These are phyloP conservation scores for Stachybotrys chartarum DNA, from an alignment of 2,329 filamentous ascomycete species.

Conservation along the genomic window DNA sequence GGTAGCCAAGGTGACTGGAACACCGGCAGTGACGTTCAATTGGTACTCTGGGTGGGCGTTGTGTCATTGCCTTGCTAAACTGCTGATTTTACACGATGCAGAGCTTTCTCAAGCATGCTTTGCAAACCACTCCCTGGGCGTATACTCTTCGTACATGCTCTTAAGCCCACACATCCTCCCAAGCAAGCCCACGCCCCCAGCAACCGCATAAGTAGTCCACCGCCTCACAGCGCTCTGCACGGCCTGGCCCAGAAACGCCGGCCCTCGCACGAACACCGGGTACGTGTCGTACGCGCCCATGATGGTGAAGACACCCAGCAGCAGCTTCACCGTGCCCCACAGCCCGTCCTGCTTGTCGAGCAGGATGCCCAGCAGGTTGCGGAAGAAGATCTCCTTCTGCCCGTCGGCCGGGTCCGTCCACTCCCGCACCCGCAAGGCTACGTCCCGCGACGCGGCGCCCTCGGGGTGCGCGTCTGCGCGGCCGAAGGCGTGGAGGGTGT, in stretches of 20 bases:
- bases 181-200: not conserved
- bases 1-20: no score
- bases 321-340: constrained; percentile 4
- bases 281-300: constrained; percentile 13
- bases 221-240: constrained; percentile 3
- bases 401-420: constrained; percentile 15
- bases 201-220: constrained; percentile 3
- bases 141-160: not conserved
- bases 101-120: not conserved
- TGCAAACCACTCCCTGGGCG: not conserved
- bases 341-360: constrained; percentile 9
- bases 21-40: no score
- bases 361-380: constrained; percentile 11
- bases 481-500: constrained; percentile 11
- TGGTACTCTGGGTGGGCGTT: no score
- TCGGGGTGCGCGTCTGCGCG: constrained; percentile 9
- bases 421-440: constrained; percentile 10
- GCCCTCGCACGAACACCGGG: constrained; percentile 11
- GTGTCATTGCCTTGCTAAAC: no score
- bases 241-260: constrained; percentile 5
- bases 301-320: constrained; percentile 10
- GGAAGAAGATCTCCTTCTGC: constrained; percentile 14
- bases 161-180: not conserved
- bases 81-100: not conserved
- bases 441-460: constrained; percentile 5